phyloP scores from a whole-genome alignment of 2,329 filamentous ascomycete genomes.

The Microdochium trichocladiopsis region DNA sequence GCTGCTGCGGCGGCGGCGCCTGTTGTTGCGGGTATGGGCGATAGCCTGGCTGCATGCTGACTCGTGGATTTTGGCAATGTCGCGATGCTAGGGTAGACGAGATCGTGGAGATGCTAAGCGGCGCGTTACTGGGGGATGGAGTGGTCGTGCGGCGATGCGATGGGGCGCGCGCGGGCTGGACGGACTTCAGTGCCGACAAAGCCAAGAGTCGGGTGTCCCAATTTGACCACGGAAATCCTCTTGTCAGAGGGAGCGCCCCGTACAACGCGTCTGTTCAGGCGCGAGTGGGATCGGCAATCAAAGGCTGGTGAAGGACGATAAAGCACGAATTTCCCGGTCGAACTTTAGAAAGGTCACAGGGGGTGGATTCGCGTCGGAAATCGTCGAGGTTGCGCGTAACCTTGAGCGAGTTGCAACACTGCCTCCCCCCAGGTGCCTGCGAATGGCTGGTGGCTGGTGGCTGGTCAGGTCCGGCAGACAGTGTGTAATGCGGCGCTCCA shows the following conservation, averaged over 20 bases:
- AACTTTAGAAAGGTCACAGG: not conserved
- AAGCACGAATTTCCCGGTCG: not conserved
- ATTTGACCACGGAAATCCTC: too few relatives aligned
- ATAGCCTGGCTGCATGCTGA: slow-evolving; percentile 46
- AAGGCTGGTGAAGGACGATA: not conserved
- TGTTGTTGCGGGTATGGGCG: slow-evolving; percentile 42
- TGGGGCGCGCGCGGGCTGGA: not conserved
- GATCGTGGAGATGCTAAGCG: not conserved
- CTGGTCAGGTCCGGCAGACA: too few relatives aligned
- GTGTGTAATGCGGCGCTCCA: too few relatives aligned
- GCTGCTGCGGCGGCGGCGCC: slow-evolving; percentile 20
- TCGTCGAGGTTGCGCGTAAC: too few relatives aligned
- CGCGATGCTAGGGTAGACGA: slow-evolving; percentile 2
- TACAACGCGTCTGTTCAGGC: too few relatives aligned
- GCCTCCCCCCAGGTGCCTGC: too few relatives aligned
- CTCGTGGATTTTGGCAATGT: slow-evolving; percentile 1
- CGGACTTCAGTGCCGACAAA: not conserved
- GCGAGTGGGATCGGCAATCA: slow-evolving; percentile 3
- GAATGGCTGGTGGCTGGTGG: too few relatives aligned
- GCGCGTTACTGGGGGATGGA: not conserved
- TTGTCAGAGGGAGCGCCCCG: too few relatives aligned
- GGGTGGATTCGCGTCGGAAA: too few relatives aligned
- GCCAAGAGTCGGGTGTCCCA: not conserved
- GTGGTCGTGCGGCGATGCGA: not conserved
- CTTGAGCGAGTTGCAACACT: too few relatives aligned